A percentile compares a stretch with the other conserved stretches of the same genome.
Evolutionary conservation across 805 yeast genomes (phyloP).

Genomic region (Starmerella riodocensis): DNA sequence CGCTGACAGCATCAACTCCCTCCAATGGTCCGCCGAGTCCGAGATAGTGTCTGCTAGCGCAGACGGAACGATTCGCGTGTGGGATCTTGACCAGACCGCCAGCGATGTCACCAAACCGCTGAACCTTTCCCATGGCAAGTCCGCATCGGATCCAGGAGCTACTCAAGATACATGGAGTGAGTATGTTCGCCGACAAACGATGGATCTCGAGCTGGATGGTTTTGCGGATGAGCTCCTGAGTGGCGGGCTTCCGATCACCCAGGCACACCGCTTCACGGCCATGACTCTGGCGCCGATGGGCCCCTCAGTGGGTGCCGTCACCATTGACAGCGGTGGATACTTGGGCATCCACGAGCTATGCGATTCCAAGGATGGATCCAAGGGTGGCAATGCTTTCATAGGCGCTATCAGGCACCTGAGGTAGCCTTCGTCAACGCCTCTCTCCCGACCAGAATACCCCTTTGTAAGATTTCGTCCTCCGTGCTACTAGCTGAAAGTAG

Average conservation of each 20-base stretch:
- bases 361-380: slow-evolving; percentile 6
- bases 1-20: slow-evolving; percentile 37
- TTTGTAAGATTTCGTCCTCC: too few species aligned
- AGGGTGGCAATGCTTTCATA: neutral
- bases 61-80: slow-evolving; percentile 56
- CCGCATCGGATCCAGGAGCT: neutral
- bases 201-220: slow-evolving; percentile 15
- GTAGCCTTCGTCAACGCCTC: too few species aligned
- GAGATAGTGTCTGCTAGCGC: slow-evolving; percentile 46
- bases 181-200: slow-evolving; percentile 22
- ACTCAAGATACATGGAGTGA: slow-evolving; percentile 20
- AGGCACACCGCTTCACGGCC: slow-evolving; percentile 22
- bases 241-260: slow-evolving; percentile 20
- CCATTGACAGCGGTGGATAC: slow-evolving; percentile 26
- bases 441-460: too few species aligned
- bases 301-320: slow-evolving; percentile 17
- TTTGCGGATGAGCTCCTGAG: slow-evolving; percentile 19
- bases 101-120: neutral
- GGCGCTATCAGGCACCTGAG: too few species aligned
- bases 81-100: slow-evolving; percentile 35
- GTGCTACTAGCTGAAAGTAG: too few species aligned
- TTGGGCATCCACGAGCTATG: slow-evolving; percentile 25
- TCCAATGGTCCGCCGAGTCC: slow-evolving; percentile 44
- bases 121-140: neutral
- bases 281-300: slow-evolving; percentile 19